A percentile compares a stretch with the other conserved stretches of the same genome.
These are phyloP conservation scores for Colletotrichum truncatum DNA, from an alignment of 2,329 filamentous ascomycete species.

Conservation along the genomic window DNA sequence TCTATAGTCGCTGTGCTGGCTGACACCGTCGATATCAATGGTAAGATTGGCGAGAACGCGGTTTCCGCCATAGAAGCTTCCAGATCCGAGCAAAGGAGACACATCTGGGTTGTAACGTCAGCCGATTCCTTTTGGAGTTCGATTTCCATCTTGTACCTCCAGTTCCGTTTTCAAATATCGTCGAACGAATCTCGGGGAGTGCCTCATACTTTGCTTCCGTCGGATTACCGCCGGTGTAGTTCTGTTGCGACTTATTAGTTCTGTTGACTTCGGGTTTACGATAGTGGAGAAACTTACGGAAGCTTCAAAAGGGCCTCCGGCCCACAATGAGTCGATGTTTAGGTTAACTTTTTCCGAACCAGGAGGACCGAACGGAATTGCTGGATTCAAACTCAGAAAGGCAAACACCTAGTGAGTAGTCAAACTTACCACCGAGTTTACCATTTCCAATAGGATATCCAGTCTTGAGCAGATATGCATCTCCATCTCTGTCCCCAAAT, in stretches of 20 bases:
- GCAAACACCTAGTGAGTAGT: not conserved
- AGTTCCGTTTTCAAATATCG: conserved; percentile 58
- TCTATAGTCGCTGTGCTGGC: conserved; percentile 44
- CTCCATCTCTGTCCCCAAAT: conserved; percentile 5
- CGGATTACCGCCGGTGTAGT: conserved; percentile 59
- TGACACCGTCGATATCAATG: conserved; percentile 44
- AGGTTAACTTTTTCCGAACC: conserved; percentile 52
- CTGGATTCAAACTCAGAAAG: conserved; percentile 30
- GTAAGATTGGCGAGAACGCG: conserved; percentile 57
- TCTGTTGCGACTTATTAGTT: conserved; percentile 31
- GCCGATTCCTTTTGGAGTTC: not conserved
- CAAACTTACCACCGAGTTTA: conserved; percentile 48
- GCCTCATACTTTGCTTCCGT: conserved; percentile 40
- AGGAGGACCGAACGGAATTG: conserved; percentile 52
- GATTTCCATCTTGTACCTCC: conserved; percentile 44
- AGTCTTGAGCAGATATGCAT: conserved; percentile 38
- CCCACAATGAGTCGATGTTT: conserved; percentile 60
- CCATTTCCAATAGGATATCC: conserved; percentile 60
- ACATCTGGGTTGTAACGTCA: conserved; percentile 37
- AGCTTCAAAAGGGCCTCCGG: conserved; percentile 57
- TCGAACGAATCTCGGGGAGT: conserved; percentile 52
- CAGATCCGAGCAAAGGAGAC: conserved; percentile 47
- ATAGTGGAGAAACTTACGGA: conserved; percentile 38
- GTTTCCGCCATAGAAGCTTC: conserved; percentile 54
- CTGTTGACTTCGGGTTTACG: not conserved